A percentile compares a stretch with the other conserved stretches of the same genome.
Evolutionary conservation across 441 rosid genomes (phyloP).

Genomic region (Syzygium malaccense): DNA sequence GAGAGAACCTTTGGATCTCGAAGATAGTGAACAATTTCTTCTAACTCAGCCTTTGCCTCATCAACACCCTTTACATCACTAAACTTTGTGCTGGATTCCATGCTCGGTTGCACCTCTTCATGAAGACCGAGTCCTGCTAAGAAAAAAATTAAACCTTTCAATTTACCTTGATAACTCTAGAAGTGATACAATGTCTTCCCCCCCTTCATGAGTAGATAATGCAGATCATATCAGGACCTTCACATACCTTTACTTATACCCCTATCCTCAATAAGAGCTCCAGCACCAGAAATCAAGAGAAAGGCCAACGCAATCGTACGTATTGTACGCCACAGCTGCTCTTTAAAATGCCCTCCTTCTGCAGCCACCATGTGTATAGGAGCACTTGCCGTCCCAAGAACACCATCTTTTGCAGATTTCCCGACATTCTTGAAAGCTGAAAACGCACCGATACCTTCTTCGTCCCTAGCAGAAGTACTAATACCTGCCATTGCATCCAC

Average conservation of each 20-base stretch:
- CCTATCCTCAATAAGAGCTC: constrained; percentile 89
- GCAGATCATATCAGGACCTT: background rate
- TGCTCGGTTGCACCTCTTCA: constrained; percentile 92
- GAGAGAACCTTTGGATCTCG: constrained; percentile 86
- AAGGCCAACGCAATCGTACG: constrained; percentile 70
- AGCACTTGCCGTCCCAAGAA: constrained; percentile 74
- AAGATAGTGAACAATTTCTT: constrained; percentile 95
- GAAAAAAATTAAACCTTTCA: background rate
- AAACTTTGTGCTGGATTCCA: constrained; percentile 87
- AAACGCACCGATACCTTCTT: constrained; percentile 50
- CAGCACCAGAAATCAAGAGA: constrained; percentile 80
- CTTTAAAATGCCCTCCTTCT: constrained; percentile 86
- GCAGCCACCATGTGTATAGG: constrained; percentile 84
- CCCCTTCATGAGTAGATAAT: background rate
- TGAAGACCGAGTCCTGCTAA: constrained; percentile 74
- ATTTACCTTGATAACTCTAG: background rate
- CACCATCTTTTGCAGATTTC: constrained; percentile 52
- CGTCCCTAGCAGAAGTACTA: constrained; percentile 35
- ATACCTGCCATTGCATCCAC: constrained; percentile 37
- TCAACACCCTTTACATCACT: constrained; percentile 93
- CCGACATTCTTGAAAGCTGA: constrained; percentile 67
- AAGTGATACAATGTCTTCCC: background rate
- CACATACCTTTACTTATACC: constrained; percentile 76
- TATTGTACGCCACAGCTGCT: constrained; percentile 91
- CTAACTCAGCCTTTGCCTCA: constrained; percentile 94